These are phyloP conservation scores for Vanrija sp. DNA, from an alignment of 1,284 basidiomycete genomes.

Conservation along the genomic window DNA sequence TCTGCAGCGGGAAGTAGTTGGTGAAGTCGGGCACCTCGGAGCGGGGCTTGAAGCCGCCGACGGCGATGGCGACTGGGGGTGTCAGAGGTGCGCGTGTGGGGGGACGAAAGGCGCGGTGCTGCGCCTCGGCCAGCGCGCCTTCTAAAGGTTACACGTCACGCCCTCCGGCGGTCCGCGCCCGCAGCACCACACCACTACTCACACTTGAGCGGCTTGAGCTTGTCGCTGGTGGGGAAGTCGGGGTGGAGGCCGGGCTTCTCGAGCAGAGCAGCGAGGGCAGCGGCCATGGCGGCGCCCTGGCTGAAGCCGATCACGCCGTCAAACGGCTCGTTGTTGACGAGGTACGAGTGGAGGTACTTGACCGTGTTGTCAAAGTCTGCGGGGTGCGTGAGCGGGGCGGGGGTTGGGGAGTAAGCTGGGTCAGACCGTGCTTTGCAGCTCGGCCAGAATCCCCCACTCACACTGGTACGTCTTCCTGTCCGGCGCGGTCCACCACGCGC, in stretches of 20 bases:
- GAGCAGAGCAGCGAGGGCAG: slow-evolving; percentile 63
- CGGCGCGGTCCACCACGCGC: slow-evolving; percentile 7
- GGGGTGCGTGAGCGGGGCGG: neutral
- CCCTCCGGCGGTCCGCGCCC: too few species aligned
- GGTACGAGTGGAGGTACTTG: slow-evolving; percentile 47
- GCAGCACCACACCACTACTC: neutral
- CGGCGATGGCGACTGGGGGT: slow-evolving; percentile 55
- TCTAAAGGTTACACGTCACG: too few species aligned
- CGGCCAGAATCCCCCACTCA: neutral
- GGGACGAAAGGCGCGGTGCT: neutral
- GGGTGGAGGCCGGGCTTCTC: slow-evolving; percentile 59
- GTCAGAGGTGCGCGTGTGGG: neutral
- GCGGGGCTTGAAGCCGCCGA: slow-evolving; percentile 46
- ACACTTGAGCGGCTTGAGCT: slow-evolving; percentile 62
- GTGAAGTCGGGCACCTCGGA: slow-evolving; percentile 51
- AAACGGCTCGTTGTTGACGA: slow-evolving; percentile 48
- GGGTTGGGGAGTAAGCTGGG: too few species aligned
- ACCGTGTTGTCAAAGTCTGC: slow-evolving; percentile 61
- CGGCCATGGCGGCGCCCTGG: slow-evolving; percentile 77
- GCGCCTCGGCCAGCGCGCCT: too few species aligned
- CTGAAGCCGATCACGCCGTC: slow-evolving; percentile 77
- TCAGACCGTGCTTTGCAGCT: too few species aligned
- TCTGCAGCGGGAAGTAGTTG: slow-evolving; percentile 44
- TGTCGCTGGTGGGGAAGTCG: slow-evolving; percentile 62
- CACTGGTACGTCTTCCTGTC: slow-evolving; percentile 5